These are phyloP conservation scores for Trichomonas vaginalis DNA, from an alignment of 208 protist species.

Conservation along the genomic window DNA sequence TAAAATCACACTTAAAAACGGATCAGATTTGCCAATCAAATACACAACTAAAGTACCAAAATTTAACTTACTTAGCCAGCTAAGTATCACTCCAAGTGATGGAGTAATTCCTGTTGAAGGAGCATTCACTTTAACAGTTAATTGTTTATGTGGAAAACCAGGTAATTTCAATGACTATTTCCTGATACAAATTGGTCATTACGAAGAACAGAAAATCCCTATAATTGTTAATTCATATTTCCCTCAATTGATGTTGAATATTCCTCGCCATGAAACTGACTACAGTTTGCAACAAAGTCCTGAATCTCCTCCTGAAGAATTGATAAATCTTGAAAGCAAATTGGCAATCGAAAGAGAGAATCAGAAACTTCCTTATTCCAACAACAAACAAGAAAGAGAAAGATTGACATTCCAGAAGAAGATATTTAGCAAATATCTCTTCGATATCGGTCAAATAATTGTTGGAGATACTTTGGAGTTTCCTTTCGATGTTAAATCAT, in stretches of 20 bases:
- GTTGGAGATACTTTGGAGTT: background rate
- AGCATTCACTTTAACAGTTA: background rate
- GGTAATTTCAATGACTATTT: background rate
- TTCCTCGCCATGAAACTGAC: background rate
- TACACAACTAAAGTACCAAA: background rate
- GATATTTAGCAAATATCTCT: background rate
- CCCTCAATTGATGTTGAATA: background rate
- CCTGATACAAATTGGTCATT: conserved; percentile 1
- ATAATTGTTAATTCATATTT: background rate
- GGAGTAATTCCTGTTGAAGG: background rate
- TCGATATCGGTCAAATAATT: background rate
- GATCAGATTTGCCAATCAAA: background rate
- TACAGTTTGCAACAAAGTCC: background rate
- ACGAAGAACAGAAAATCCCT: background rate
- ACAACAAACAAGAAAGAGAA: background rate
- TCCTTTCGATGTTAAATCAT: background rate
- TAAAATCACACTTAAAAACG: background rate
- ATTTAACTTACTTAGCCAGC: background rate
- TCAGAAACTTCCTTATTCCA: background rate
- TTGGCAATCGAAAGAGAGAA: background rate
- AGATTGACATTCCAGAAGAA: background rate
- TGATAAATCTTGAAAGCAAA: background rate
- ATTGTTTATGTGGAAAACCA: background rate
- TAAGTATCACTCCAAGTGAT: background rate
- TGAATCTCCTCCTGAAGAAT: background rate